A percentile compares a stretch with the other conserved stretches of the same genome.
Conservation (phyloP, 306 rosid species). For the Nissolia schottii region DNA sequence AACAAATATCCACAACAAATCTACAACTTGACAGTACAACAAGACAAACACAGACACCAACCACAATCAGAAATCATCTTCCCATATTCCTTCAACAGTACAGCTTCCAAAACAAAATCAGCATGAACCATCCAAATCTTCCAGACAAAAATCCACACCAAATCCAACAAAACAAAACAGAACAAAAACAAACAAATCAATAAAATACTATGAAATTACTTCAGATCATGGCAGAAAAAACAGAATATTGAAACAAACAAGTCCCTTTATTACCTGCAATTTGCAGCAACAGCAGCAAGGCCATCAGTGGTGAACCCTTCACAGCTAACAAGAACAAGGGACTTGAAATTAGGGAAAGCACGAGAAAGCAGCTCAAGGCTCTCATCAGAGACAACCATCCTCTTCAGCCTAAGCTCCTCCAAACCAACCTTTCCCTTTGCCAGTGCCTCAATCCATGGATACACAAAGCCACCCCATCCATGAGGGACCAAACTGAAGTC, state of each 20-base stretch:
- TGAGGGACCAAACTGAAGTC: conserved; percentile 91
- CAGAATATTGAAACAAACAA: not conserved
- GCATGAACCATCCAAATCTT: not conserved
- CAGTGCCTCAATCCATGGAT: conserved; percentile 81
- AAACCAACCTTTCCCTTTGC: conserved; percentile 43
- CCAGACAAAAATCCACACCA: not conserved
- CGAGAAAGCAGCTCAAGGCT: conserved; percentile 77
- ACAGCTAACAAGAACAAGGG: conserved; percentile 80
- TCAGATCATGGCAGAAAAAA: not conserved
- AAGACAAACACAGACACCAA: not conserved
- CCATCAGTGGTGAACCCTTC: conserved; percentile 94
- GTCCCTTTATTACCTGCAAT: conserved; percentile 68
- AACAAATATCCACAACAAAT: not conserved
- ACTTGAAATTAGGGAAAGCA: conserved; percentile 69
- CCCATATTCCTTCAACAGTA: not conserved
- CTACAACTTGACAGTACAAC: not conserved
- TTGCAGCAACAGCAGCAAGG: conserved; percentile 82
- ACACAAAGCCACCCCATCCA: conserved; percentile 77
- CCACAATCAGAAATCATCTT: not conserved
- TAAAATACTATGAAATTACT: not conserved
- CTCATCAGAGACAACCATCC: conserved; percentile 89
- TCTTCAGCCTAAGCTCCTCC: conserved; percentile 86
- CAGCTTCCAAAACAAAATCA: not conserved
- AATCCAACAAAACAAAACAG: not conserved
- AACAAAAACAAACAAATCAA: not conserved